Percentiles rank a stretch among this genome's conserved stretches.
These are phyloP conservation scores for Tillandsia leiboldiana DNA, from an alignment of 176 grass and related monocot species.

Conservation along the genomic window DNA sequence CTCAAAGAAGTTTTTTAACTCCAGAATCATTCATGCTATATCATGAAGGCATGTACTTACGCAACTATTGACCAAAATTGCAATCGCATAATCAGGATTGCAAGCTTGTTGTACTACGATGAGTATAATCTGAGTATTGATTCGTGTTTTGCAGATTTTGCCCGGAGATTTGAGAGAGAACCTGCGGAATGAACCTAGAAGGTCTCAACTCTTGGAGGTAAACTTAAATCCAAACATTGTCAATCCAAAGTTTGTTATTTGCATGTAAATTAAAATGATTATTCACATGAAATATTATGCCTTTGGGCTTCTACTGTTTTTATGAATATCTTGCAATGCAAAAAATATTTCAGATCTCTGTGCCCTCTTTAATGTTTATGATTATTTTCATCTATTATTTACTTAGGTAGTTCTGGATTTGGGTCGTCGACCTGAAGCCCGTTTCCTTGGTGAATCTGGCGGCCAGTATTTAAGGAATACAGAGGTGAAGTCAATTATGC, in stretches of 20 bases:
- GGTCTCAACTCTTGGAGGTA: slow-evolving; percentile 77
- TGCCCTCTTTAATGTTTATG: background rate
- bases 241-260: background rate
- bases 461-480: slow-evolving; percentile 73
- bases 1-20: too few relatives aligned
- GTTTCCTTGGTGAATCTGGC: slow-evolving; percentile 77
- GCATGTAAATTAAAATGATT: too few relatives aligned
- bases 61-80: too few relatives aligned
- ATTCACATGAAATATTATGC: too few relatives aligned
- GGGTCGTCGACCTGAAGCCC: slow-evolving; percentile 86
- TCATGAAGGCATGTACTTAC: too few relatives aligned
- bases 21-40: too few relatives aligned
- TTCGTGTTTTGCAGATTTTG: slow-evolving; percentile 55
- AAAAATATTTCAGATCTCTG: slow-evolving; percentile 4
- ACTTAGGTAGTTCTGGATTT: slow-evolving; percentile 86
- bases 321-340: background rate
- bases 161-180: slow-evolving; percentile 63
- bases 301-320: too few relatives aligned
- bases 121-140: background rate
- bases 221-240: background rate
- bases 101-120: slow-evolving; percentile 6
- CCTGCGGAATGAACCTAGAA: slow-evolving; percentile 84
- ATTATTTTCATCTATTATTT: slow-evolving; percentile 2
- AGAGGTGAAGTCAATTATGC: slow-evolving; percentile 32
- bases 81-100: background rate